Evolutionary conservation across 345 rosid species (phyloP), one percentile per base, ranked within the genome.

Genomic region (Bretschneidera sinensis): DNA sequence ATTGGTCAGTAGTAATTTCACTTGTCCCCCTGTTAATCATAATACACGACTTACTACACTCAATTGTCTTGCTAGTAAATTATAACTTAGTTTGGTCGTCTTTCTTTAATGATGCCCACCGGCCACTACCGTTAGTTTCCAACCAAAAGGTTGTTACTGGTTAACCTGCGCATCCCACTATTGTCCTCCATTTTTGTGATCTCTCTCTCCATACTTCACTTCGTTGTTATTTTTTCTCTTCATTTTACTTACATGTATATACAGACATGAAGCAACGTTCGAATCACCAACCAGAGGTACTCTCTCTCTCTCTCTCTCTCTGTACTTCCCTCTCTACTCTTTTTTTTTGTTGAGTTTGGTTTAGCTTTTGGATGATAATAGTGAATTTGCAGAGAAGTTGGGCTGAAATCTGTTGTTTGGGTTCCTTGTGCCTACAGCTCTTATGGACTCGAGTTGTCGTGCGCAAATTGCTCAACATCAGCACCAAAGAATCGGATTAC

Each of bases 391-490:
- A 87, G 94, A 87, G 79, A 61, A 73, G 62, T 77, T 74, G 85
- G 85, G 79, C 78, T 86, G 86, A 88, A 73, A 61, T 77, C 54
- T 88, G 82, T 74, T 88, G 88, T 82, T 88, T 90, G 78, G 89
- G 79, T 80, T 86, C 81, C 81, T 81, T 82, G 53, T 85, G 81
- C 85, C 69, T 89, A 67, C 96, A 91, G 79, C 76, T 83, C 59
- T 82, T 89, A 62, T 92, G 98, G 98, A 85, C 96, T 0, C 73
- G 83, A 35, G 75, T 83, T 24, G 76, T 89, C 57, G 63, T 92
- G 81, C 85, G 96, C 54, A 89, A 92, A 70, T 85, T 78, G 94
- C 75, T 92, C 52, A 89, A 92, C 74, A 83, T 92, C 73, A 68
- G 68, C 61, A 35, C 80, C 58, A 79, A 54, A 57, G 89, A 74